A percentile compares a stretch with the other conserved stretches of the same genome.
phyloP scores from a whole-genome alignment of 805 yeast genomes.

The Torulaspora quercuum region DNA sequence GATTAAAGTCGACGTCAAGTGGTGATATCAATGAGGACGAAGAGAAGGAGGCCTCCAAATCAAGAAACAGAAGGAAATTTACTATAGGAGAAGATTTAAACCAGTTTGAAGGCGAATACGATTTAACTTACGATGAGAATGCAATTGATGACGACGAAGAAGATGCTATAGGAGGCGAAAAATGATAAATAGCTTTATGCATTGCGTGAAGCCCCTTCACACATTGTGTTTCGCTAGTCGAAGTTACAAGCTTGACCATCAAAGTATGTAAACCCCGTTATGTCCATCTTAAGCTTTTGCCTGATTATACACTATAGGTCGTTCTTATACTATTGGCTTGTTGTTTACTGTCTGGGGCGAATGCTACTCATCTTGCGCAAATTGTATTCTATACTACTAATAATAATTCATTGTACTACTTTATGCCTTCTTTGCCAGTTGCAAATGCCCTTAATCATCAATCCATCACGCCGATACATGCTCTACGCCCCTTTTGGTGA shows the following conservation, averaged over 20 bases:
- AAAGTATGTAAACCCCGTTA: too few relatives aligned
- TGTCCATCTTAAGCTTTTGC: too few relatives aligned
- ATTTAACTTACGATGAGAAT: slow-evolving; percentile 42
- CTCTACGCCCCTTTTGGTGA: slow-evolving; percentile 31
- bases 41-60: slow-evolving; percentile 22
- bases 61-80: slow-evolving; percentile 26
- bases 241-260: too few relatives aligned
- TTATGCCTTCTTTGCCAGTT: slow-evolving; percentile 1
- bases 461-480: slow-evolving; percentile 7
- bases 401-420: slow-evolving; percentile 1
- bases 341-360: too few relatives aligned
- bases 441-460: too few relatives aligned
- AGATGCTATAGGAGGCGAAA: slow-evolving; percentile 11
- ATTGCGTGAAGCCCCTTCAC: too few relatives aligned
- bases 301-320: too few relatives aligned
- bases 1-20: slow-evolving; percentile 39
- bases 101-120: slow-evolving; percentile 45
- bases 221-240: too few relatives aligned
- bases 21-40: slow-evolving; percentile 41
- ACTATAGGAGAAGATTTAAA: slow-evolving; percentile 41
- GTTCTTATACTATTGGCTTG: too few relatives aligned
- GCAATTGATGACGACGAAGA: slow-evolving; percentile 39
- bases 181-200: too few relatives aligned
- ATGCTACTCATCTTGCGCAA: too few relatives aligned
- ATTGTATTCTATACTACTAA: neutral